Evolutionary conservation across 176 grass and related monocot species (phyloP).

Genomic region (Oryza longistaminata): DNA sequence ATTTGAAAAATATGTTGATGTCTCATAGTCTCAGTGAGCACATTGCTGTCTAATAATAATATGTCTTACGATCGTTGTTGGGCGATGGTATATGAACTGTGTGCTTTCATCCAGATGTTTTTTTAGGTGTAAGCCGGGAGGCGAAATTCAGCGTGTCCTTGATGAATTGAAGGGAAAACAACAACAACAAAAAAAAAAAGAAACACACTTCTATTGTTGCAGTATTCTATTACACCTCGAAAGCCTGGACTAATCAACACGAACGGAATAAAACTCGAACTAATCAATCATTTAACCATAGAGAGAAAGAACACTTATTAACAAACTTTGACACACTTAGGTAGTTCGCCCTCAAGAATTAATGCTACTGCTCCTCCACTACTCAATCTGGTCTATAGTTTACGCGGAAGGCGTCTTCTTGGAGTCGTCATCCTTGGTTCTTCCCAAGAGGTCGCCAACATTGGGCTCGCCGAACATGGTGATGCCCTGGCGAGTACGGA

Average conservation of each 20-base stretch:
- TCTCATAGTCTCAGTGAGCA: background rate
- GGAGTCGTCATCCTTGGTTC: constrained; percentile 5
- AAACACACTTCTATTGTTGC: background rate
- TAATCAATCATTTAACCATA: background rate
- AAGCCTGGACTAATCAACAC: background rate
- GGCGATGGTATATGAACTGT: no score
- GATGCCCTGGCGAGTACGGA: constrained; percentile 34
- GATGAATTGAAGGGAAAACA: no score
- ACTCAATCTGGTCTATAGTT: background rate
- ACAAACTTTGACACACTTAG: no score
- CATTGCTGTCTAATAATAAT: background rate
- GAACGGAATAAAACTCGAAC: background rate
- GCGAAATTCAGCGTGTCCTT: no score
- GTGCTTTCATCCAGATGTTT: no score
- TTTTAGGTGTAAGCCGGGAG: no score
- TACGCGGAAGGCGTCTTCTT: background rate
- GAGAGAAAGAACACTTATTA: no score
- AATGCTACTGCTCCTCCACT: background rate
- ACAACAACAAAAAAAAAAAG: no score
- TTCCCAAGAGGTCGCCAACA: background rate
- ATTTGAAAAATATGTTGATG: background rate
- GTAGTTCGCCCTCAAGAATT: background rate
- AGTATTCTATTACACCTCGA: background rate
- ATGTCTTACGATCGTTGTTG: background rate
- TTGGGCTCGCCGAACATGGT: constrained; percentile 31